These are phyloP conservation scores for Pleurotus djamor DNA, from an alignment of 768 basidiomycete genomes.

Conservation along the genomic window DNA sequence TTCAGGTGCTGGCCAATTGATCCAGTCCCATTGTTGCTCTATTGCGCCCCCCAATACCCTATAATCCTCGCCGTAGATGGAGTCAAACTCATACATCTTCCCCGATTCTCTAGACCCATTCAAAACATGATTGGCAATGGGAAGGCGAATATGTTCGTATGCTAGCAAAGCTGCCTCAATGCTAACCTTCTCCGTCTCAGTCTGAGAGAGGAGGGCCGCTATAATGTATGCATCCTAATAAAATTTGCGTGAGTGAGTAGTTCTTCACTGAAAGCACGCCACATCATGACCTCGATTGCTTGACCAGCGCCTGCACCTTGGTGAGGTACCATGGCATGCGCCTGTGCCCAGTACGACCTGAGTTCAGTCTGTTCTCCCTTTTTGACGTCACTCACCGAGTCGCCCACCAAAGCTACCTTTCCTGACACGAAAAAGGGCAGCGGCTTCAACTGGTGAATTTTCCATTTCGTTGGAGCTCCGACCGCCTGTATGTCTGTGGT, in stretches of 20 bases:
- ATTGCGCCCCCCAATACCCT: constrained; percentile 35
- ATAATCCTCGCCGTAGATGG: constrained; percentile 32
- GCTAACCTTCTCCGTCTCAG: constrained; percentile 10
- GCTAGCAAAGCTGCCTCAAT: constrained; percentile 21
- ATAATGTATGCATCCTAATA: constrained; percentile 24
- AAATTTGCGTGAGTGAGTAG: too few species aligned
- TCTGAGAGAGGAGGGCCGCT: constrained; percentile 11
- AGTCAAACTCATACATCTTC: constrained; percentile 35
- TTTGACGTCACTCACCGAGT: constrained; percentile 29
- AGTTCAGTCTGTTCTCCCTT: constrained; percentile 18
- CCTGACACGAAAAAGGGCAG: constrained; percentile 33
- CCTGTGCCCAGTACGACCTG: constrained; percentile 11
- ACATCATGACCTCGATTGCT: constrained; percentile 21
- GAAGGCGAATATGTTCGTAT: constrained; percentile 29
- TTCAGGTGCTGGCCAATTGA: constrained; percentile 29
- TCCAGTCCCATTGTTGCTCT: constrained; percentile 39
- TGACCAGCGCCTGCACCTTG: constrained; percentile 25
- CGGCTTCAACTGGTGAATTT: constrained; percentile 28
- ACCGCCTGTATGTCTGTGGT: constrained; percentile 18
- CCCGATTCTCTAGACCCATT: constrained; percentile 29
- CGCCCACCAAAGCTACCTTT: constrained; percentile 39
- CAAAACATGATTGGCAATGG: constrained; percentile 30
- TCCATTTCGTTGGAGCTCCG: constrained; percentile 33
- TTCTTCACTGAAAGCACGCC: neutral
- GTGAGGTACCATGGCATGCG: constrained; percentile 26